Conservation (phyloP, 2,329 filamentous ascomycete species). For the Tolypocladium amazonense region DNA sequence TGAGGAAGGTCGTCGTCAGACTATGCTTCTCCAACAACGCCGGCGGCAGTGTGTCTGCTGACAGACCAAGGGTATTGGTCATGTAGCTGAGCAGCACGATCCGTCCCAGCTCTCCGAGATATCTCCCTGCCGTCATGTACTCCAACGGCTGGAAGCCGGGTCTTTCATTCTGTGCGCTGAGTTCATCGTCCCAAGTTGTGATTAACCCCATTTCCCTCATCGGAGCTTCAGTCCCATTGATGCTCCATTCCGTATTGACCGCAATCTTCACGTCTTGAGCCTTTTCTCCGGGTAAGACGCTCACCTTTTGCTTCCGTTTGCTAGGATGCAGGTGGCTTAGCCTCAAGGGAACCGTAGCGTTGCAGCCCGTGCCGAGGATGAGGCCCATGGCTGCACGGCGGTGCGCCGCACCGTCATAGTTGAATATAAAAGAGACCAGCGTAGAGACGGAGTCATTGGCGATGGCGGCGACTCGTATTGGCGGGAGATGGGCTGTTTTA, state of each 20-base stretch:
- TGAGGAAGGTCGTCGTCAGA: slow-evolving; percentile 62
- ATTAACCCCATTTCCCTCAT: slow-evolving; percentile 52
- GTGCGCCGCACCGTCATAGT: slow-evolving; percentile 47
- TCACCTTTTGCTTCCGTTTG: slow-evolving; percentile 45
- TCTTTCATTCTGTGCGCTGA: slow-evolving; percentile 56
- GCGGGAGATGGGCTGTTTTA: slow-evolving; percentile 41
- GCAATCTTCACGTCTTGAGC: slow-evolving; percentile 53
- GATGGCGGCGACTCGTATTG: slow-evolving; percentile 62
- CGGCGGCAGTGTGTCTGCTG: slow-evolving; percentile 37
- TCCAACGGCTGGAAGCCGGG: slow-evolving; percentile 76
- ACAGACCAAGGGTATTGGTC: slow-evolving; percentile 28
- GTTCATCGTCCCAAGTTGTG: slow-evolving; percentile 57
- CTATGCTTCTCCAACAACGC: slow-evolving; percentile 48
- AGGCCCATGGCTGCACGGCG: slow-evolving; percentile 67
- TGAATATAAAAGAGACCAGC: slow-evolving; percentile 65
- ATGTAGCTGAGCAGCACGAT: slow-evolving; percentile 59
- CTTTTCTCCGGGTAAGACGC: slow-evolving; percentile 33
- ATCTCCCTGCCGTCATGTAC: slow-evolving; percentile 73
- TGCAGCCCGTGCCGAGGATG: slow-evolving; percentile 73
- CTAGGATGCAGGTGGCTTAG: slow-evolving; percentile 49
- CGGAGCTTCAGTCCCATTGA: slow-evolving; percentile 62
- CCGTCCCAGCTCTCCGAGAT: slow-evolving; percentile 66
- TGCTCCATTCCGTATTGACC: slow-evolving; percentile 79
- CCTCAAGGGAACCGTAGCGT: slow-evolving; percentile 67
- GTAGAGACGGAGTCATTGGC: slow-evolving; percentile 76